Evolutionary conservation across 805 yeast species (phyloP).

Genomic region (Wickerhamiella hasegawae): DNA sequence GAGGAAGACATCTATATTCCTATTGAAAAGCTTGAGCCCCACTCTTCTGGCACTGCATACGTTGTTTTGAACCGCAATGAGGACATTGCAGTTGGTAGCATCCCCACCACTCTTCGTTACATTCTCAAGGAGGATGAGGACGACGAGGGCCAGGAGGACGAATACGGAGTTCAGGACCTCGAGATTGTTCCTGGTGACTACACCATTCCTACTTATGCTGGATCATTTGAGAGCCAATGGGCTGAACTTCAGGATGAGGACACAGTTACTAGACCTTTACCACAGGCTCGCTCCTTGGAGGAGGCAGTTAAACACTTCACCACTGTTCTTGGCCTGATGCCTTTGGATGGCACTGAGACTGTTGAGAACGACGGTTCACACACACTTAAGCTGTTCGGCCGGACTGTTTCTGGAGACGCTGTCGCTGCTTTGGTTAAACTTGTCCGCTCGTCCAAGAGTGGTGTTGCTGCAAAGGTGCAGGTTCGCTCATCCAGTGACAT

Average conservation of each 20-base stretch:
- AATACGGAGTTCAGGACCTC: slow-evolving; percentile 76
- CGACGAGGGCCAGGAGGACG: slow-evolving; percentile 83
- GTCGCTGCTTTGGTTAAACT: slow-evolving; percentile 29
- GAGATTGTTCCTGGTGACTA: slow-evolving; percentile 68
- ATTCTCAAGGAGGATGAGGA: slow-evolving; percentile 61
- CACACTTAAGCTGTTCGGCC: slow-evolving; percentile 68
- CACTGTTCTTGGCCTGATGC: slow-evolving; percentile 41
- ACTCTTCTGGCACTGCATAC: slow-evolving; percentile 56
- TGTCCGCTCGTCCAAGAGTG: slow-evolving; percentile 27
- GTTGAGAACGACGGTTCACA: slow-evolving; percentile 45
- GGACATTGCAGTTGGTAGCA: slow-evolving; percentile 27
- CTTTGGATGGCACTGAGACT: slow-evolving; percentile 58
- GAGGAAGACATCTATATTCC: slow-evolving; percentile 63
- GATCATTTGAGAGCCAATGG: slow-evolving; percentile 56
- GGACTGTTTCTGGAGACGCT: slow-evolving; percentile 33
- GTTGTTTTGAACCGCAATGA: slow-evolving; percentile 55
- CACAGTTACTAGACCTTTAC: slow-evolving; percentile 51
- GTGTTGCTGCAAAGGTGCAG: slow-evolving; percentile 30
- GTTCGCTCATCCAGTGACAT: slow-evolving; percentile 31
- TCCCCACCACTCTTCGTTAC: slow-evolving; percentile 56
- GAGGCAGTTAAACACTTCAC: slow-evolving; percentile 43
- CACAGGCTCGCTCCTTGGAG: slow-evolving; percentile 29
- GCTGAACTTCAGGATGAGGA: slow-evolving; percentile 50
- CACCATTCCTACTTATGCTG: slow-evolving; percentile 58
- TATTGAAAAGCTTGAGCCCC: slow-evolving; percentile 55